A percentile compares a stretch with the other conserved stretches of the same genome.
phyloP scores from a whole-genome alignment of 352 stramenopile genomes.

The Pythium sukuiense region DNA sequence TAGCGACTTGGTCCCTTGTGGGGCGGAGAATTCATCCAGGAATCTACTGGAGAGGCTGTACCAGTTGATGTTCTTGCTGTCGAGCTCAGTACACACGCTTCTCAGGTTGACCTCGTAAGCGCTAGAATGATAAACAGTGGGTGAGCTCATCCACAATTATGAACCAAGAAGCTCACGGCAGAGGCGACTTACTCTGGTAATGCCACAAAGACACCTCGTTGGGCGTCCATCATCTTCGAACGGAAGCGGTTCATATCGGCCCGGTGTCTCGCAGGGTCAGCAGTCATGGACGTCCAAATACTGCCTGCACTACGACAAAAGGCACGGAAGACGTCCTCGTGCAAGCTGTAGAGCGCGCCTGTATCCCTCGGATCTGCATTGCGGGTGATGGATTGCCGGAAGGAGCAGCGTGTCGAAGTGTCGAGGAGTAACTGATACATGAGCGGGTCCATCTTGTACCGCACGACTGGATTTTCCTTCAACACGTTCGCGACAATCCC shows the following conservation, averaged over 20 bases:
- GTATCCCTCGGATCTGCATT: conserved; percentile 28
- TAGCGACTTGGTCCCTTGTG: conserved; percentile 3
- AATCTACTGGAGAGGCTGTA: conserved; percentile 55
- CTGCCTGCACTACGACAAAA: conserved; percentile 51
- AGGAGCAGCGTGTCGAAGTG: conserved; percentile 44
- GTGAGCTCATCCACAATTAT: neutral
- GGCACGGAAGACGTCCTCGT: conserved; percentile 64
- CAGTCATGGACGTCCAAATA: conserved; percentile 38
- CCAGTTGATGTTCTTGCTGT: conserved; percentile 52
- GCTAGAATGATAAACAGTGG: conserved; percentile 31
- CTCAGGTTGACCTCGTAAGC: conserved; percentile 75
- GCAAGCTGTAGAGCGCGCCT: conserved; percentile 52
- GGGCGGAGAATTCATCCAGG: conserved; percentile 34
- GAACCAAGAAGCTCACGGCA: neutral
- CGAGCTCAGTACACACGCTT: conserved; percentile 49
- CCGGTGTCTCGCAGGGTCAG: conserved; percentile 17
- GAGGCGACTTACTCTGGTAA: conserved; percentile 58
- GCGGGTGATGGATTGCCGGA: conserved; percentile 30
- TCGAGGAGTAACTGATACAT: conserved; percentile 46
- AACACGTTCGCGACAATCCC: conserved; percentile 59
- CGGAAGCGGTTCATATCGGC: conserved; percentile 41
- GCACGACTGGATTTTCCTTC: conserved; percentile 37
- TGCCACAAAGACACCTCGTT: conserved; percentile 60
- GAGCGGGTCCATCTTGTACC: conserved; percentile 53
- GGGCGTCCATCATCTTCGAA: conserved; percentile 58